phyloP scores from a whole-genome alignment of 495 filamentous ascomycete species.

The Xylaria intraflava region DNA sequence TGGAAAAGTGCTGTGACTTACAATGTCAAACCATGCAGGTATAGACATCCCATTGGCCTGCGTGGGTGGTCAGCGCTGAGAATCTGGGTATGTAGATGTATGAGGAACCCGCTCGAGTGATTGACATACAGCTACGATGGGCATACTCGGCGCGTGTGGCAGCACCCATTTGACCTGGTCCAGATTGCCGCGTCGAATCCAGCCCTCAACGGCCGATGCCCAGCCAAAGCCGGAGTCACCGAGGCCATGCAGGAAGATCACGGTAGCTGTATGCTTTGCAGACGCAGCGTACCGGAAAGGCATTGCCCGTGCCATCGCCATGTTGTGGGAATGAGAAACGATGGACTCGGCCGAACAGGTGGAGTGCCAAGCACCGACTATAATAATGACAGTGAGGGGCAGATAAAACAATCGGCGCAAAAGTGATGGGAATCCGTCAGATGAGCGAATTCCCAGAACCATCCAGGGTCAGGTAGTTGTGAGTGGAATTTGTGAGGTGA shows the following conservation, averaged over 20 bases:
- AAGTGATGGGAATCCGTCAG: neutral
- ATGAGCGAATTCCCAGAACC: neutral
- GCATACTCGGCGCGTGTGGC: constrained; percentile 85
- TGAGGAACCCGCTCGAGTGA: neutral
- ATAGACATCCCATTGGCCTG: constrained; percentile 77
- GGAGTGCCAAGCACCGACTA: neutral
- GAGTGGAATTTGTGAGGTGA: too few species aligned
- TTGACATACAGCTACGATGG: constrained; percentile 70
- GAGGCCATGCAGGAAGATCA: constrained; percentile 89
- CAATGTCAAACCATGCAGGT: constrained; percentile 92
- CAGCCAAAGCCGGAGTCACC: constrained; percentile 78
- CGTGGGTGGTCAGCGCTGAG: constrained; percentile 1
- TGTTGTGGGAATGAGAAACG: constrained; percentile 6
- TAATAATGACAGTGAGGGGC: neutral
- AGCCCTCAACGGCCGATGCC: constrained; percentile 80
- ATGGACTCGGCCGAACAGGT: constrained; percentile 2
- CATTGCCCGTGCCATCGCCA: constrained; percentile 28
- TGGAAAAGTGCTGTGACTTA: constrained; percentile 39
- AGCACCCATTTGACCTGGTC: constrained; percentile 89
- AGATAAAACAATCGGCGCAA: constrained; percentile 3
- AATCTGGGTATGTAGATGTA: neutral
- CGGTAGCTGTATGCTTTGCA: constrained; percentile 84
- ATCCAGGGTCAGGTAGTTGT: neutral
- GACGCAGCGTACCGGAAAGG: constrained; percentile 76
- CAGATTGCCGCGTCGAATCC: constrained; percentile 74